phyloP scores from a whole-genome alignment of 305 asterid species.

The Vinca major region DNA sequence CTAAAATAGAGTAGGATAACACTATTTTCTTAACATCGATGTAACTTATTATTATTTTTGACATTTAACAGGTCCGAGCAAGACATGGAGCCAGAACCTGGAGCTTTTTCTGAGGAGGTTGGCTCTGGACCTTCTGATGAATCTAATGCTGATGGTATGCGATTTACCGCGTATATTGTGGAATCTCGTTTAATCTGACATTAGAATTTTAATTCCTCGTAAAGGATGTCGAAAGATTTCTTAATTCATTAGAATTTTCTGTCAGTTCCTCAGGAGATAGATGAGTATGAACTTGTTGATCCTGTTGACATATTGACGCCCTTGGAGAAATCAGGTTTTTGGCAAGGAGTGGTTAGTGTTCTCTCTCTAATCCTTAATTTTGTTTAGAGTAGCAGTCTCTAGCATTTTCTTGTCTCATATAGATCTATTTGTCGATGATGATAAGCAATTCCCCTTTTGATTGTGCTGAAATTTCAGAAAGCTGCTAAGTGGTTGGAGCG shows the following conservation, averaged over 20 bases:
- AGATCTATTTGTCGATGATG: constrained; percentile 4
- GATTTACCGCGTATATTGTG: constrained; percentile 10
- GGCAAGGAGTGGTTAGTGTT: constrained; percentile 95
- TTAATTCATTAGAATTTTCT: neutral
- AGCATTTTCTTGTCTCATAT: neutral
- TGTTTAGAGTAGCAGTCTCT: neutral
- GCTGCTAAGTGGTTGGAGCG: constrained; percentile 99
- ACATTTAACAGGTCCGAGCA: constrained; percentile 71
- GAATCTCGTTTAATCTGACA: neutral
- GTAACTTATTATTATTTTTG: constrained; percentile 2
- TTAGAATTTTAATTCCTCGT: neutral
- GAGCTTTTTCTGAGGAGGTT: constrained; percentile 48
- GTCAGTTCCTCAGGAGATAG: constrained; percentile 68
- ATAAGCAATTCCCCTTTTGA: constrained; percentile 13
- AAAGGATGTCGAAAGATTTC: neutral
- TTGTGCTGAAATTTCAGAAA: constrained; percentile 48
- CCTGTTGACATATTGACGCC: constrained; percentile 94
- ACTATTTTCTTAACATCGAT: neutral
- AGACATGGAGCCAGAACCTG: constrained; percentile 94
- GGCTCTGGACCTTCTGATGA: constrained; percentile 75
- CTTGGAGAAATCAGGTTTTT: constrained; percentile 94
- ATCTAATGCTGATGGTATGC: constrained; percentile 58
- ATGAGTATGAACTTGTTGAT: constrained; percentile 96
- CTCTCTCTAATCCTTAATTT: constrained; percentile 7
- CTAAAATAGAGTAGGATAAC: neutral